Evolutionary conservation across 2,329 filamentous ascomycete species (phyloP).

Genomic region (Corinectria fuckeliana): DNA sequence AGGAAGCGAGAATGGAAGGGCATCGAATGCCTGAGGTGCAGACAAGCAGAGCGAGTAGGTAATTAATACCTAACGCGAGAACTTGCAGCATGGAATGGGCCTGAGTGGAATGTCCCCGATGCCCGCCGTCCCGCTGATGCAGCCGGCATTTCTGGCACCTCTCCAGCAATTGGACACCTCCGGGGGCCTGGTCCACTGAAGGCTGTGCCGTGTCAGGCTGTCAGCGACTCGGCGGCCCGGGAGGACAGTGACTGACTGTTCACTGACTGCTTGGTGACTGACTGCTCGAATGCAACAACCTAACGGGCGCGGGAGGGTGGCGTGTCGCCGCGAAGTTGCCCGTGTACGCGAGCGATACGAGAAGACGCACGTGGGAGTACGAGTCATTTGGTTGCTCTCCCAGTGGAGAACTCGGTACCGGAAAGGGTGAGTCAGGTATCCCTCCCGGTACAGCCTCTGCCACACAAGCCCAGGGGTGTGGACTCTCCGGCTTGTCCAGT

Average conservation of each 20-base stretch:
- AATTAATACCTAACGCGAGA: too few species aligned
- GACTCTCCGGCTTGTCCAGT: slow-evolving; percentile 5
- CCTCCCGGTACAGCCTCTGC: slow-evolving; percentile 23
- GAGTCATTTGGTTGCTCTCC: slow-evolving; percentile 15
- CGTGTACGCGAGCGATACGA: slow-evolving; percentile 34
- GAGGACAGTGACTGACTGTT: slow-evolving; percentile 9
- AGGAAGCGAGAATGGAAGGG: slow-evolving; percentile 33
- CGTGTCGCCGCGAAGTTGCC: slow-evolving; percentile 25
- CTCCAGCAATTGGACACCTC: slow-evolving; percentile 13
- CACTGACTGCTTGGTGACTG: slow-evolving; percentile 13
- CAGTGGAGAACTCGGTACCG: slow-evolving; percentile 21
- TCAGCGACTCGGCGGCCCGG: slow-evolving; percentile 13
- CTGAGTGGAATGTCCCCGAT: slow-evolving; percentile 20
- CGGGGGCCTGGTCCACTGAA: slow-evolving; percentile 27
- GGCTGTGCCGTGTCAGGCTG: slow-evolving; percentile 22
- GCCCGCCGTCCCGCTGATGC: slow-evolving; percentile 23
- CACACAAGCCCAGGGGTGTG: slow-evolving; percentile 12
- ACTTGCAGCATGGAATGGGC: background rate
- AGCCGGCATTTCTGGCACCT: slow-evolving; percentile 8
- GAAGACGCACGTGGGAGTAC: slow-evolving; percentile 25
- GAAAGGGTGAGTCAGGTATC: slow-evolving; percentile 29
- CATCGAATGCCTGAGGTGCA: slow-evolving; percentile 30
- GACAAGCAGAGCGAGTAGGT: too few species aligned
- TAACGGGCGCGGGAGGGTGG: slow-evolving; percentile 25
- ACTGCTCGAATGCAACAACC: slow-evolving; percentile 1